Conservation (phyloP, 73 alveolate genomes). For the Tetrahymena thermophila region DNA sequence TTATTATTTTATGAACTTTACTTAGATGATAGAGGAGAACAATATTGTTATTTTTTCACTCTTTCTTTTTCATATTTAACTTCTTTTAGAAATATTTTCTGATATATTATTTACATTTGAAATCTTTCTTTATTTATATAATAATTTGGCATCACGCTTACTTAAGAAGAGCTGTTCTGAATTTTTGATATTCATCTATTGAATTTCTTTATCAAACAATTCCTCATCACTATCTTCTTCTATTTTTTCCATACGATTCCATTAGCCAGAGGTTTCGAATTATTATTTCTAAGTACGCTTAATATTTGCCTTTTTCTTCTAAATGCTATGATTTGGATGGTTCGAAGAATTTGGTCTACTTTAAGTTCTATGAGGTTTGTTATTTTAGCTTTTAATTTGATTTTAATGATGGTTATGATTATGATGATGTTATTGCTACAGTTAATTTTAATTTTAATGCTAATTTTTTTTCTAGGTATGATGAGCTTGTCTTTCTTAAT, state of each 20-base stretch:
- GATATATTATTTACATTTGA: neutral
- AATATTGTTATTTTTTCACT: no score
- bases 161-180: neutral
- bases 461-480: neutral
- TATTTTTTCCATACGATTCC: neutral
- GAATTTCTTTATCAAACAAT: neutral
- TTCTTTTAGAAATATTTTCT: neutral
- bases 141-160: neutral
- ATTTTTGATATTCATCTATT: neutral
- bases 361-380: neutral
- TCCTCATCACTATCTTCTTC: neutral
- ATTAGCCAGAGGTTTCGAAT: neutral
- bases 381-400: no score
- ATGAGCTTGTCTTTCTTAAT: neutral
- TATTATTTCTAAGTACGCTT: neutral
- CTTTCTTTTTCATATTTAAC: neutral
- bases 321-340: neutral
- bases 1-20: no score
- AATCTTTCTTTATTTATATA: neutral
- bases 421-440: no score
- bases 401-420: no score
- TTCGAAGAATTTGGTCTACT: neutral
- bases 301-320: neutral
- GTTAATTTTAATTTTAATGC: no score
- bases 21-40: no score